Evolutionary conservation across 2,329 filamentous ascomycete genomes (phyloP), one percentile per base, ranked within the genome.

Genomic region (Grosmannia penicillata): DNA sequence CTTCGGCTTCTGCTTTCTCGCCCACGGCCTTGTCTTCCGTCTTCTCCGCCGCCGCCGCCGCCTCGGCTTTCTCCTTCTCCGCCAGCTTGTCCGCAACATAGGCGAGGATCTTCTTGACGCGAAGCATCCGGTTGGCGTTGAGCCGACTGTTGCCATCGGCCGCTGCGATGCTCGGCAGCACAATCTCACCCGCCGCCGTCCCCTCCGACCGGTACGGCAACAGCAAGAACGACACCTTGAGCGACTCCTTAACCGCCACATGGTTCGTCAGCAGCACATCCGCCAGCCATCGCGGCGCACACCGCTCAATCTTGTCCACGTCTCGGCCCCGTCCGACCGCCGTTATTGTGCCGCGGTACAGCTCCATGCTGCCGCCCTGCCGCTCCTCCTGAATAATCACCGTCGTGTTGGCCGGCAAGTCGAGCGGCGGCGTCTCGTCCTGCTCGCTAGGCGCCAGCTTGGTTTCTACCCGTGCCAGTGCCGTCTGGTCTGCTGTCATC

Each of bases 71-170:
- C 23, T 14, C 29, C 11, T 10, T 17, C 10, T 23, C 33, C 19
- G 96, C 89, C 41, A 98, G 89, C 39, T 87, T 73, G 58, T 98
- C 91, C 1, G 86, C 84, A 15, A 98, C 75, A 51, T 98, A 98
- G 0, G 78, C 75, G 41, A 96, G 62, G 18, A 98, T 91, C 65
- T 98, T 98, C 62, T 85, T 89, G 4, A 93, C 85, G 33, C 91
- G 75, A 36, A 98, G 68, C 91, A 98, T 96, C 39, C 89, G 75
- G 53, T 96, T 98, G 10, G 91, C 91, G 55, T 96, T 98, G 37
- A 98, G 68, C 19, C 91, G 78, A 47, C 87, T 89, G 56, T 89
- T 93, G 37, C 79, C 80, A 52, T 93, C 86, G 4, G 75, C 59
- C 19, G 76, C 72, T 24, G 80, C 73, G 36, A 95, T 80, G 39